These are phyloP conservation scores for Stentor roeselii DNA, from an alignment of 73 alveolate species.

Conservation along the genomic window DNA sequence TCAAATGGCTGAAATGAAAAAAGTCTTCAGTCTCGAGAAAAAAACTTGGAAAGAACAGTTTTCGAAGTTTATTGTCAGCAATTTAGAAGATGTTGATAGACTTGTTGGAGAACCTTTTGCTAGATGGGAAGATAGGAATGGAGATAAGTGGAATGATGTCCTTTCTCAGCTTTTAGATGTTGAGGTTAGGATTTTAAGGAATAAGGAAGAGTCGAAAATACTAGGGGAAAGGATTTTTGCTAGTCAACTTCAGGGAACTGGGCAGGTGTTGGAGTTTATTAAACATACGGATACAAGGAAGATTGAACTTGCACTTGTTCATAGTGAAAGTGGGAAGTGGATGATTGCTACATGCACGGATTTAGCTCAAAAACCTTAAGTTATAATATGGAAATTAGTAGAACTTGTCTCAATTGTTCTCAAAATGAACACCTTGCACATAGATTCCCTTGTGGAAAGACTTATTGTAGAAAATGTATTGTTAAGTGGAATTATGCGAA, in stretches of 20 bases:
- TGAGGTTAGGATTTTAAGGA: not conserved
- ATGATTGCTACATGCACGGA: not conserved
- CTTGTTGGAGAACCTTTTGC: constrained; percentile 76
- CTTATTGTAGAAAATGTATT: no score
- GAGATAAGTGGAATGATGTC: constrained; percentile 38
- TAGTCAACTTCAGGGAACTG: constrained; percentile 28
- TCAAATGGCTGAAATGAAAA: constrained; percentile 63
- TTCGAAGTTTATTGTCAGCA: constrained; percentile 68
- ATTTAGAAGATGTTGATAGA: constrained; percentile 62
- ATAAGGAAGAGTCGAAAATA: not conserved
- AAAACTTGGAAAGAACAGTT: constrained; percentile 86
- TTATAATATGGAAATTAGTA: no score
- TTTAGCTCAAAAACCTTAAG: not conserved
- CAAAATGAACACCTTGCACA: no score
- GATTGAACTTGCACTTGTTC: not conserved
- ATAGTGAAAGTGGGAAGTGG: constrained; percentile 21
- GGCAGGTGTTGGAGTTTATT: constrained; percentile 22
- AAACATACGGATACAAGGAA: constrained; percentile 5
- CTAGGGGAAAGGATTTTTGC: constrained; percentile 19
- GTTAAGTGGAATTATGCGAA: no score
- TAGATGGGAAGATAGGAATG: constrained; percentile 33
- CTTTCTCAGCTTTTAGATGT: constrained; percentile 4
- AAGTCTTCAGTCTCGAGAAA: constrained; percentile 75
- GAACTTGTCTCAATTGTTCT: no score
- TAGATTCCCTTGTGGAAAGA: no score